phyloP scores from a whole-genome alignment of 2,329 filamentous ascomycete genomes.

The Botryosphaeria agaves region DNA sequence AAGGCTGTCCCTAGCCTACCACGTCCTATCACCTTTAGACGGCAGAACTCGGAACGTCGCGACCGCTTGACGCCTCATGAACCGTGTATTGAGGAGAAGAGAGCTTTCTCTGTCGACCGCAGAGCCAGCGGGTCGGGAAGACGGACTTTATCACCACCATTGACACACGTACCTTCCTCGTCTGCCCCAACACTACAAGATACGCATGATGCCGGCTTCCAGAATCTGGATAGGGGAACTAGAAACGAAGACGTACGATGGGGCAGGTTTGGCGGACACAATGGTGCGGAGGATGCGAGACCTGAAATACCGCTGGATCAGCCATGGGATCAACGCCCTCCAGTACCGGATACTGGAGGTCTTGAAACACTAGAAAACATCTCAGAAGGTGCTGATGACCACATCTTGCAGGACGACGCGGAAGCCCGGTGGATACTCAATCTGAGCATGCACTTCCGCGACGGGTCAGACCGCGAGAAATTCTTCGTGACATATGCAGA shows the following conservation, averaged over 20 bases:
- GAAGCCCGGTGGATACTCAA: conserved; percentile 91
- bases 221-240: not conserved
- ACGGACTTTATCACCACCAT: conserved; percentile 24
- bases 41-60: conserved; percentile 66
- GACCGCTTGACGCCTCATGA: conserved; percentile 52
- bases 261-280: not conserved
- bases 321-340: conserved; percentile 7
- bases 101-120: conserved; percentile 50
- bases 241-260: not conserved
- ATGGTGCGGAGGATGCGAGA: conserved; percentile 1
- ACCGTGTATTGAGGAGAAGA: conserved; percentile 46
- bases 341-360: conserved; percentile 11
- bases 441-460: conserved; percentile 93
- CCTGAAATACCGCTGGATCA: too few species aligned
- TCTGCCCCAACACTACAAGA: conserved; percentile 19
- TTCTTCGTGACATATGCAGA: conserved; percentile 95
- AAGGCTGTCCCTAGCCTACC: conserved; percentile 66
- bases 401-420: conserved; percentile 59
- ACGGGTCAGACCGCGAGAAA: conserved; percentile 84
- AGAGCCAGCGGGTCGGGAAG: conserved; percentile 22
- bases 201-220: conserved; percentile 1
- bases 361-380: conserved; percentile 15
- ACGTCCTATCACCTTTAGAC: conserved; percentile 59
- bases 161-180: conserved; percentile 16
- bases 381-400: conserved; percentile 30